Conservation (phyloP, 306 rosid genomes). For the Pachyrhizus erosus region DNA sequence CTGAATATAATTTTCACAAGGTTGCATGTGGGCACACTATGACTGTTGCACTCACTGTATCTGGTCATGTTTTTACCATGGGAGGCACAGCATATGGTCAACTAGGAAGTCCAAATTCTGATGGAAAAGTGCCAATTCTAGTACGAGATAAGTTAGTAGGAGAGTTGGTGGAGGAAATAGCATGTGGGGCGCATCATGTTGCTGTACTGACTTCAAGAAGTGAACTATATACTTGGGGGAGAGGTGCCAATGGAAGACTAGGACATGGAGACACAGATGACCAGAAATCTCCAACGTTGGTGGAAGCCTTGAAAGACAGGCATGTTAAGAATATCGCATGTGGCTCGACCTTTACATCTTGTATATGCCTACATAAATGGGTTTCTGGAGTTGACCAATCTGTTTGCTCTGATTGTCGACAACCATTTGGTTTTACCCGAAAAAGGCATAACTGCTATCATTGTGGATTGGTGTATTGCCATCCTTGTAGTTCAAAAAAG, state of each 20-base stretch:
- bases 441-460: slow-evolving; percentile 95
- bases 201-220: slow-evolving; percentile 90
- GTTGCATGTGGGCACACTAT: slow-evolving; percentile 85
- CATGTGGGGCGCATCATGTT: slow-evolving; percentile 87
- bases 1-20: slow-evolving; percentile 84
- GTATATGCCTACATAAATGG: slow-evolving; percentile 96
- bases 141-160: slow-evolving; percentile 85
- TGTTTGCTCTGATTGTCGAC: slow-evolving; percentile 88
- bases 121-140: slow-evolving; percentile 78
- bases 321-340: slow-evolving; percentile 83
- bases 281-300: slow-evolving; percentile 73
- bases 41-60: slow-evolving; percentile 85
- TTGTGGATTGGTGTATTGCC: slow-evolving; percentile 93
- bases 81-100: slow-evolving; percentile 81
- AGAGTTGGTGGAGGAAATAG: slow-evolving; percentile 87
- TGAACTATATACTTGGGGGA: slow-evolving; percentile 96
- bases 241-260: slow-evolving; percentile 91
- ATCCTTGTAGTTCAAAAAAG: slow-evolving; percentile 94
- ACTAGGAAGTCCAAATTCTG: slow-evolving; percentile 82
- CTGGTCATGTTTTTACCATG: slow-evolving; percentile 96
- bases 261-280: slow-evolving; percentile 89
- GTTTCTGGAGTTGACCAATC: slow-evolving; percentile 95
- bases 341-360: slow-evolving; percentile 81
- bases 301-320: slow-evolving; percentile 87
- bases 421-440: slow-evolving; percentile 91